These are phyloP conservation scores for Microbotryomycetes sp. DNA, from an alignment of 1,284 basidiomycete species.

Conservation along the genomic window DNA sequence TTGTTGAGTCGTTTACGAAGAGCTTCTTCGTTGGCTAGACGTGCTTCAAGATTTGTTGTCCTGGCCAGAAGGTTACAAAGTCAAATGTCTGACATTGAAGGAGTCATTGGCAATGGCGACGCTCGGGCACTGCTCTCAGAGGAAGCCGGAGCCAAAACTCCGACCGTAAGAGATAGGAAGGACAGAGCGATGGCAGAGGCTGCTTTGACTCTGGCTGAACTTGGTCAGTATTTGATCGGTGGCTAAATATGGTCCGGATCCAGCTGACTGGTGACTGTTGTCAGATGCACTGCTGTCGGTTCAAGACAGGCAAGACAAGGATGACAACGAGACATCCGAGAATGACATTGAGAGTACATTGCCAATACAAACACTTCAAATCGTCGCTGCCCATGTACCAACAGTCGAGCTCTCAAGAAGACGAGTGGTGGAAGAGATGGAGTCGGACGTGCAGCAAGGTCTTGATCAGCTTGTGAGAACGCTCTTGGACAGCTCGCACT, in stretches of 20 bases:
- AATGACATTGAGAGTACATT: slow-evolving; percentile 4
- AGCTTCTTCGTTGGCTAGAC: slow-evolving; percentile 71
- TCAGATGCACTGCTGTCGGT: no score
- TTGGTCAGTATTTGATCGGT: slow-evolving; percentile 59
- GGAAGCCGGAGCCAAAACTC: background rate
- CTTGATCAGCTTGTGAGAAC: slow-evolving; percentile 52
- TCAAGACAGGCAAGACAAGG: no score
- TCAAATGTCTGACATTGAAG: slow-evolving; percentile 43
- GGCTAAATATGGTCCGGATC: no score
- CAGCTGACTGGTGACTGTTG: no score
- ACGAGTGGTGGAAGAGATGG: slow-evolving; percentile 74
- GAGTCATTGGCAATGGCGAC: slow-evolving; percentile 5
- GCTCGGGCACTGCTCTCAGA: background rate
- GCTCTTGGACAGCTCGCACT: background rate
- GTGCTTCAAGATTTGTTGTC: slow-evolving; percentile 72
- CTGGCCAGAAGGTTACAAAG: slow-evolving; percentile 68
- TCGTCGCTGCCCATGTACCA: slow-evolving; percentile 61
- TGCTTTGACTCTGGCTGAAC: slow-evolving; percentile 79
- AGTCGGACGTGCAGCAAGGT: slow-evolving; percentile 72
- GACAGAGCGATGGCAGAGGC: slow-evolving; percentile 82
- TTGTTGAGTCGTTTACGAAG: slow-evolving; percentile 69
- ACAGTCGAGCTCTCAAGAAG: slow-evolving; percentile 63
- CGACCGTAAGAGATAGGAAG: slow-evolving; percentile 55
- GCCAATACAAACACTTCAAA: slow-evolving; percentile 61
- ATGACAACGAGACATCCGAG: no score